Evolutionary conservation across 1,284 basidiomycete genomes (phyloP), one percentile per base, ranked within the genome.

Genomic region (Wolfiporia cocos): DNA sequence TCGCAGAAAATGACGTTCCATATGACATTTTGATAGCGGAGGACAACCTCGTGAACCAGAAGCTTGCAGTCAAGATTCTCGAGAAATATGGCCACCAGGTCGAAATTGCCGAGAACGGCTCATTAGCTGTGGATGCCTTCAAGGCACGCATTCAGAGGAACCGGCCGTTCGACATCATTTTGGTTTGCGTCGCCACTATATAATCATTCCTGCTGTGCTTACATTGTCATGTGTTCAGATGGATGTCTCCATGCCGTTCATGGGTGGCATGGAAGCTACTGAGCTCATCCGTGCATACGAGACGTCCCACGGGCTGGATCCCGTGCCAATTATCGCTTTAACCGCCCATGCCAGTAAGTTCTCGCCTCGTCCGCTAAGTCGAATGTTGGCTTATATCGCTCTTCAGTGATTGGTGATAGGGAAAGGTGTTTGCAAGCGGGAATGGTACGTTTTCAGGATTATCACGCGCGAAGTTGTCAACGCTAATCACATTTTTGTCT

Each of bases 171-270:
- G 86, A 93, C 62, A 84, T 94, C 53, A 89, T 94, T 51, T 73
- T 93, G 23, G 88, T 91, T n/a, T n/a, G 49, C 54, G 82, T 73
- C 12, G 21, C 15, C 19, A 15, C 30, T 30, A 30, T 37, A 24
- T 28, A 29, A 35, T 19, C 34, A 39, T 30, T 21, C 3, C 22
- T 28, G 21, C 17, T 17, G 40, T 34, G 17, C 14, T 38, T 20
- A 23, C 18, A 20, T 17, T 38, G 7, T 11, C 32, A 41, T 23
- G 39, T 53, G 32, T 47, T 39, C 3, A 96, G 81, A 98, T 99
- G 96, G 95, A 99, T 58, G 90, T 98, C 15, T 94, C 90, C 3
- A 96, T 96, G 93, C 93, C 92, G 11, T 86, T 94, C 68, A 94
- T 95, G 92, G 89, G 90, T 49, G 90, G 89, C 52, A 90, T 91